These are phyloP conservation scores for Acacia pycnantha DNA, from an alignment of 331 rosid genomes.

Conservation along the genomic window DNA sequence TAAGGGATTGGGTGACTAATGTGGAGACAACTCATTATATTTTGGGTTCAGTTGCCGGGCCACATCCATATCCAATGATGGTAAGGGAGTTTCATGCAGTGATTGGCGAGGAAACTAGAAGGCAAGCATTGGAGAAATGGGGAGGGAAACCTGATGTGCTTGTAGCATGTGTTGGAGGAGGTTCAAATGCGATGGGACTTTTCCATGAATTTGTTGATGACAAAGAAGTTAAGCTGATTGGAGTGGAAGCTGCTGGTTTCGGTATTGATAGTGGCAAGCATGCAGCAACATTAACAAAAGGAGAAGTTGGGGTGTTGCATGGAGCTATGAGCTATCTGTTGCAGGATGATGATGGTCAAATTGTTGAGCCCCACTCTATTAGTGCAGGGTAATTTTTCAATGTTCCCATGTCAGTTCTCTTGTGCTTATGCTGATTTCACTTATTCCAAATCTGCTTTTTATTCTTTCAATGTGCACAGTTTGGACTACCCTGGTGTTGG, in stretches of 20 bases:
- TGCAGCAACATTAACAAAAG: conserved; percentile 90
- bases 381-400: conserved; percentile 79
- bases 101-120: conserved; percentile 91
- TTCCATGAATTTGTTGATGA: conserved; percentile 90
- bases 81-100: conserved; percentile 92
- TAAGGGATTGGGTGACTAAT: conserved; percentile 97
- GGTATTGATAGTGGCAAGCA: conserved; percentile 94
- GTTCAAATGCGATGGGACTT: conserved; percentile 95
- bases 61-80: conserved; percentile 98
- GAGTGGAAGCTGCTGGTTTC: conserved; percentile 95
- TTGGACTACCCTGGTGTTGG: conserved; percentile 99
- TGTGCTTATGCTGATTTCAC: conserved; percentile 2
- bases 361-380: conserved; percentile 91
- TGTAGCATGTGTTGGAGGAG: conserved; percentile 95
- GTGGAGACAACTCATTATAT: conserved; percentile 98
- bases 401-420: conserved; percentile 7
- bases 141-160: conserved; percentile 89
- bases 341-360: conserved; percentile 96
- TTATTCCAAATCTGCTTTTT: background rate
- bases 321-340: conserved; percentile 98
- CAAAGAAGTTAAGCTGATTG: conserved; percentile 68
- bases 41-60: conserved; percentile 96
- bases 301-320: conserved; percentile 91
- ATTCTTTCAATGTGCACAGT: conserved; percentile 35
- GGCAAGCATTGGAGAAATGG: conserved; percentile 91